Evolutionary conservation across 169 alveolate genomes (phyloP).

Genomic region (Perkinsus marinus): DNA sequence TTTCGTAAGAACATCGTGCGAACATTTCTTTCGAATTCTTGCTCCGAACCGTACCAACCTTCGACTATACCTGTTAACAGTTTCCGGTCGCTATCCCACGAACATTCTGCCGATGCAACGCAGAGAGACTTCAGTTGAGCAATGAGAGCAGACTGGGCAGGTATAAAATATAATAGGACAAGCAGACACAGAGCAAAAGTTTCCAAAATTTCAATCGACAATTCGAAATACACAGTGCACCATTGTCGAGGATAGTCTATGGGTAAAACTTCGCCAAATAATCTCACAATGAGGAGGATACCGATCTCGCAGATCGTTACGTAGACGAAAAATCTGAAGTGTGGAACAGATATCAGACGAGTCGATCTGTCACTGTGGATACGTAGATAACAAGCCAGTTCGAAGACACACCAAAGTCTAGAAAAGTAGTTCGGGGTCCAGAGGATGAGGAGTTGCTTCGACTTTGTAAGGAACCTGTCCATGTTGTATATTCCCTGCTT

Average conservation of each 20-base stretch:
- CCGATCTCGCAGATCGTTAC: too few species aligned
- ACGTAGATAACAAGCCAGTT: not conserved
- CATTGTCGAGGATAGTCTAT: too few species aligned
- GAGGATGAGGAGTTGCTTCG: not conserved
- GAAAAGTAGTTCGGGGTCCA: not conserved
- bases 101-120: not conserved
- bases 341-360: too few species aligned
- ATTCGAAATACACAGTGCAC: not conserved
- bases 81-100: not conserved
- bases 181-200: not conserved
- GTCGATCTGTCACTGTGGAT: not conserved
- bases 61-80: not conserved
- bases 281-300: too few species aligned
- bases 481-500: not conserved
- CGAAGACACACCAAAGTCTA: not conserved
- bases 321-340: too few species aligned
- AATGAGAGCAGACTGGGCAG: not conserved
- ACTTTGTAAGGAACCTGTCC: not conserved
- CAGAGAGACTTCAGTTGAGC: not conserved
- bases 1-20: not conserved
- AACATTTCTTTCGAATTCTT: not conserved
- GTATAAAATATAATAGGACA: not conserved
- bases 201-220: not conserved
- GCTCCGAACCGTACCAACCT: not conserved
- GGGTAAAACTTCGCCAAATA: too few species aligned